Evolutionary conservation across 345 rosid genomes (phyloP), one percentile per base, ranked within the genome.

Genomic region (Linum lewisii): DNA sequence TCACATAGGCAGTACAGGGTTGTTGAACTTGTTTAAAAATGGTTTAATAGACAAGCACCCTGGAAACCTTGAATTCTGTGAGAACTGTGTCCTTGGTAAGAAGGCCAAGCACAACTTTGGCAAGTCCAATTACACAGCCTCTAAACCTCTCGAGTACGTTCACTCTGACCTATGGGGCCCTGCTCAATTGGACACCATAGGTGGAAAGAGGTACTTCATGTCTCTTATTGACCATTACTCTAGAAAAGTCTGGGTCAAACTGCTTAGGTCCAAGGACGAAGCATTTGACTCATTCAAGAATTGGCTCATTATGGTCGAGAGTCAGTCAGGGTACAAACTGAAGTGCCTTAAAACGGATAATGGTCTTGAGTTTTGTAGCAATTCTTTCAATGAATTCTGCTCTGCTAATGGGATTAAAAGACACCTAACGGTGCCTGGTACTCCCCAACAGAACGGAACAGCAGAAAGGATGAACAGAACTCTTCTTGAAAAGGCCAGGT

Each of bases 171-270:
- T 19, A 1, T 7, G 36, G 64, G 54, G 14, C 23, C 65, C 6
- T n/a, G 10, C n/a, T 6, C 10, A 5, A 2, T 5, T 8, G 24
- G 56, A 0, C 8, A 24, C n/a, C 7, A 29, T 29, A 29, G 34
- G 34, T 4, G 44, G 44, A n/a, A 24, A 38, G 20, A 49, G 42
- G 16, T 61, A 61, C 7, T 49, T 61, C 8, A 10, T 61, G 13
- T 49, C 45, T 22, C 26, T 50, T 24, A 61, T 51, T 14, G 56
- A 61, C 24, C 42, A 61, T 22, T 61, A 22, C 24, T 61, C 65
- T 50, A 9, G 38, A 47, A 61, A 61, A 18, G 2, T 61, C 1
- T 24, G 9, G 38, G 53, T 60, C 32, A 44, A 2, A n/a, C 9
- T 44, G 20, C 7, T 24, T 7, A 42, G 25, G 63, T 5, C 6